Evolutionary conservation across 768 basidiomycete species (phyloP).

Genomic region (Leucosporidium scottii): DNA sequence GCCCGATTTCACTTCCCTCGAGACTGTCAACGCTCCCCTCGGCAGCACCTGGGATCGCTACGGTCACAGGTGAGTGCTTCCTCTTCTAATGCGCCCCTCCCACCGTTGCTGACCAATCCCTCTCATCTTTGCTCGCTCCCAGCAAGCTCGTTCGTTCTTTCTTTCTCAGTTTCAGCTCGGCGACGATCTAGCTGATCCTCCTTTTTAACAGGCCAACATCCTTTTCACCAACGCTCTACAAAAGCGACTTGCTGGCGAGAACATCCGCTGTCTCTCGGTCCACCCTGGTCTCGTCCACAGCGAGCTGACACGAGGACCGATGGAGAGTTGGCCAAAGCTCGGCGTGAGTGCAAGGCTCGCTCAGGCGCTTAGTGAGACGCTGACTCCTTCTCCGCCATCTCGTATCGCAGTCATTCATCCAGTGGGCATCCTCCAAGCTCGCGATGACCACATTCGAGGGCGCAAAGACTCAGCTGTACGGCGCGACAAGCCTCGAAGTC

Average conservation of each 20-base stretch:
- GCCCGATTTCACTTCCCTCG: slow-evolving; percentile 17
- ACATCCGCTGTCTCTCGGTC: slow-evolving; percentile 6
- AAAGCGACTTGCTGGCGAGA: slow-evolving; percentile 13
- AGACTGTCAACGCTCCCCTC: slow-evolving; percentile 12
- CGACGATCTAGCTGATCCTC: background rate
- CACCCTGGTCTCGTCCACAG: slow-evolving; percentile 19
- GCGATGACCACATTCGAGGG: slow-evolving; percentile 37
- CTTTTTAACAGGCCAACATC: slow-evolving; percentile 14
- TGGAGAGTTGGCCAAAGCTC: slow-evolving; percentile 3
- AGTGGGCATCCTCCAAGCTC: background rate
- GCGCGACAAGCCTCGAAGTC: slow-evolving; percentile 31
- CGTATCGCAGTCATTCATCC: background rate
- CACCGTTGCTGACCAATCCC: too few relatives aligned
- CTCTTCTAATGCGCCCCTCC: too few relatives aligned
- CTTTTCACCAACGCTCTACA: slow-evolving; percentile 14
- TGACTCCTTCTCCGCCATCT: background rate
- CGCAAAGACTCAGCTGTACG: slow-evolving; percentile 35
- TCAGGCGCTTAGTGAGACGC: background rate
- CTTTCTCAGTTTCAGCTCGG: background rate
- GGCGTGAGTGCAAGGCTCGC: background rate
- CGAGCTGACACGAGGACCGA: slow-evolving; percentile 8
- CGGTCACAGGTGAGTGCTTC: slow-evolving; percentile 1
- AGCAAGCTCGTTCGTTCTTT: background rate
- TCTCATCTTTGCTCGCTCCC: background rate
- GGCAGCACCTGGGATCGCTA: slow-evolving; percentile 17